Conservation (phyloP, 257 asterid species). For the Penstemon newberryi region DNA sequence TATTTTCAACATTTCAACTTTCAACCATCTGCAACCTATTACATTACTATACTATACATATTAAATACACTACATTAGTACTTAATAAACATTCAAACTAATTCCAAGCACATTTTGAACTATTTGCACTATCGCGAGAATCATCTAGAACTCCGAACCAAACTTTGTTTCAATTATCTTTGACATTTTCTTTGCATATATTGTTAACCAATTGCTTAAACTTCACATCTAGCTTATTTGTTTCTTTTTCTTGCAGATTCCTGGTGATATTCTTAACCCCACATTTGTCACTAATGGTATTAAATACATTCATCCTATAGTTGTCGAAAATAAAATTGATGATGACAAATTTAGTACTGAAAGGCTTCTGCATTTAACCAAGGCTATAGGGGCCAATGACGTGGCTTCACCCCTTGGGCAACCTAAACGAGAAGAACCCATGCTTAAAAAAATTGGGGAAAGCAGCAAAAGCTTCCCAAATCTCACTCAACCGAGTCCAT, state of each 20-base stretch:
- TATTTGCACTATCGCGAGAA: too few species aligned
- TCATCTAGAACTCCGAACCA: too few species aligned
- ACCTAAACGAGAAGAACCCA: conserved; percentile 42
- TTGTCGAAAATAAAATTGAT: conserved; percentile 28
- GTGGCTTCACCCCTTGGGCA: conserved; percentile 38
- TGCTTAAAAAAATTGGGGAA: conserved; percentile 34
- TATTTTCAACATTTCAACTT: too few species aligned
- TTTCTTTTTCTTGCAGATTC: conserved; percentile 47
- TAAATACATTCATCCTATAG: conserved; percentile 19
- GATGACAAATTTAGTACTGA: conserved; percentile 42
- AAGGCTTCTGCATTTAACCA: conserved; percentile 54
- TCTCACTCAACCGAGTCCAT: conserved; percentile 38
- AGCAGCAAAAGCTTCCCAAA: conserved; percentile 42
- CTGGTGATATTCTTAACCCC: conserved; percentile 39
- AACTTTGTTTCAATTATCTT: too few species aligned
- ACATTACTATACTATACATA: too few species aligned
- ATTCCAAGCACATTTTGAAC: too few species aligned
- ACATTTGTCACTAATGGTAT: conserved; percentile 25
- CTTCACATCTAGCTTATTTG: not conserved
- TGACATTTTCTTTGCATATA: too few species aligned
- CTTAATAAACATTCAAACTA: too few species aligned
- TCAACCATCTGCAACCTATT: too few species aligned
- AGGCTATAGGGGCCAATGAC: conserved; percentile 41
- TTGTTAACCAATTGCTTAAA: too few species aligned
- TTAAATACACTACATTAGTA: too few species aligned